A percentile compares a stretch with the other conserved stretches of the same genome.
Evolutionary conservation across 768 basidiomycete genomes (phyloP).

Genomic region (Amylocystis lapponica): DNA sequence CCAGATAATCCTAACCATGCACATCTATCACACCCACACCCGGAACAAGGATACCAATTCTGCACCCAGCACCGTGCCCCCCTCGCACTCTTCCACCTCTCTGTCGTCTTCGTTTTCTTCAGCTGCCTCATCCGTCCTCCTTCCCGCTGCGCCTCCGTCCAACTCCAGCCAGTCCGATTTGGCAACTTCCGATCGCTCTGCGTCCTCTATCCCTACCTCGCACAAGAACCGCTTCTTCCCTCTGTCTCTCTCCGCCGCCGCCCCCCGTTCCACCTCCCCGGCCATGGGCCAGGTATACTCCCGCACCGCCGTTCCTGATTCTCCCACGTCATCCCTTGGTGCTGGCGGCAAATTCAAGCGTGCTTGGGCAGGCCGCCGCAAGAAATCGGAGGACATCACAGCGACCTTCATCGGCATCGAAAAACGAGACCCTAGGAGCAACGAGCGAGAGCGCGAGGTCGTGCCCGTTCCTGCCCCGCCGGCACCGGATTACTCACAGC

Average conservation of each 20-base stretch:
- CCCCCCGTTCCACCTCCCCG: slow-evolving; percentile 23
- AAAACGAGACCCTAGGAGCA: slow-evolving; percentile 11
- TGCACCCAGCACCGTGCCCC: slow-evolving; percentile 25
- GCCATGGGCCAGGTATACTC: slow-evolving; percentile 36
- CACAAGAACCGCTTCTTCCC: slow-evolving; percentile 22
- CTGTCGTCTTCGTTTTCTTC: slow-evolving; percentile 42
- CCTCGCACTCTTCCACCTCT: slow-evolving; percentile 34
- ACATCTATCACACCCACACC: slow-evolving; percentile 4
- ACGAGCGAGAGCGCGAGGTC: not conserved
- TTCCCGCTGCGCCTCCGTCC: slow-evolving; percentile 29
- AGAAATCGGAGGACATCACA: slow-evolving; percentile 47
- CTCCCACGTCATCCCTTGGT: slow-evolving; percentile 23
- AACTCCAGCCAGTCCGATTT: slow-evolving; percentile 36
- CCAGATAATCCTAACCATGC: slow-evolving; percentile 12
- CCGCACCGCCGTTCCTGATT: slow-evolving; percentile 19
- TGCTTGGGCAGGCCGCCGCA: slow-evolving; percentile 50
- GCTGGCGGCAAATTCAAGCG: slow-evolving; percentile 52
- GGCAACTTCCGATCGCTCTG: slow-evolving; percentile 37
- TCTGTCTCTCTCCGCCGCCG: slow-evolving; percentile 21
- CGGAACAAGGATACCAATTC: slow-evolving; percentile 17
- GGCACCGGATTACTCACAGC: not conserved
- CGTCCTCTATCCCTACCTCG: slow-evolving; percentile 25
- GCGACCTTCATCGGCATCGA: slow-evolving; percentile 22
- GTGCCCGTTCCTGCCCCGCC: not conserved
- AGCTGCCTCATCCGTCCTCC: slow-evolving; percentile 35